Base-by-base conservation (phyloP, 2,329 filamentous ascomycete genomes). In the Fusarium nanum region DNA sequence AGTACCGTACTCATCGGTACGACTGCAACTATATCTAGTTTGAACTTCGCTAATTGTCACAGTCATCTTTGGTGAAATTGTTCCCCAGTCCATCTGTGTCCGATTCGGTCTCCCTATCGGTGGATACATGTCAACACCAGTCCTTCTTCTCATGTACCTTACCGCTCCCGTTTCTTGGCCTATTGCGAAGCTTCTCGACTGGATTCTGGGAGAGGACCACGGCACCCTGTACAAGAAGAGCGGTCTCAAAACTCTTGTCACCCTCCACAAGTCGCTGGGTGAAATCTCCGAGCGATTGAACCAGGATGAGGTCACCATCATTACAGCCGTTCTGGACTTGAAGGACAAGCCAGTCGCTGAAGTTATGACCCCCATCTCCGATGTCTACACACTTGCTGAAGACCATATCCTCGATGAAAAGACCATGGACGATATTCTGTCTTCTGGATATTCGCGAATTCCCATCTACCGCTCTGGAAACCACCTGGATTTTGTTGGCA, bases 281-380 rank as follows among this genome's bases (percentile, higher is more conserved):
- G 90, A 93, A 47, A 91, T 92, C 30, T 92, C 92, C 41, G 94
- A 99, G 77, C 91, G 96, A 61, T 84, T 99, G 56, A 98, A 98
- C 80, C 92, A 97, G 73, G 96, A 99, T 77, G 96, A 99, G 80
- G 96, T 99, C 71, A 98, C 96, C 64, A 99, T 99, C 79, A 99
- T 99, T 80, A 97, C 93, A 72, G 95, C 96, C 40, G 96, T 98
- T 16, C 84, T 99, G 60, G 96, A 99, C 78, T 85, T 99, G 71
- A 99, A 98, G 83, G 94, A 96, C 73, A 99, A 99, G 83, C 87
- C 95, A 1, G 94, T 99, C 9, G 93, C 93, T 46, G 92, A 89
- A 76, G 97, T 99, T 77, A 99, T 99, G 96, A 99, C 97, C 1
- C 96, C 96, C 1, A 98, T 99, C 92, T 90, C 93, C 47, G 94